Evolutionary conservation across 208 protist species (phyloP).

Genomic region (Trypanosoma avium): DNA sequence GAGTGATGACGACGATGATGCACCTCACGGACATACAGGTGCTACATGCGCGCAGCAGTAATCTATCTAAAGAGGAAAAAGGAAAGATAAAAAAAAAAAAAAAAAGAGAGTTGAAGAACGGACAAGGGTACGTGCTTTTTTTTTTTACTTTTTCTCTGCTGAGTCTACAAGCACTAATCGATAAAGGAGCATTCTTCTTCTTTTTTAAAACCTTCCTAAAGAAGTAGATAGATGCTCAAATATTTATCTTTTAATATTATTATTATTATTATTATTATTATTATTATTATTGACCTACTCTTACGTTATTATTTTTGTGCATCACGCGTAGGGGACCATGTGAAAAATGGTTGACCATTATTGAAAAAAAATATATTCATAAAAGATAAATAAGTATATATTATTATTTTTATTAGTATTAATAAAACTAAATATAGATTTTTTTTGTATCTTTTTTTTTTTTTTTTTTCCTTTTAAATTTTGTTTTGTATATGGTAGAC

Average conservation of each 20-base stretch:
- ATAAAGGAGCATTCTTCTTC: not conserved
- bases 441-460: no score
- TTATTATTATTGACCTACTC: not conserved
- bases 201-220: not conserved
- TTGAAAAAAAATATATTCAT: no score
- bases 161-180: not conserved
- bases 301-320: not conserved
- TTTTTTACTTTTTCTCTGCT: not conserved
- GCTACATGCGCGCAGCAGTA: slow-evolving; percentile 83
- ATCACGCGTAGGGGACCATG: not conserved
- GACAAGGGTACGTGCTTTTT: not conserved
- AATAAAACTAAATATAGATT: no score
- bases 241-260: slow-evolving; percentile 6
- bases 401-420: no score
- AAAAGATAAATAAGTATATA: no score
- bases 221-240: not conserved
- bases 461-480: no score
- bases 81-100: slow-evolving; percentile 20
- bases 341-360: no score
- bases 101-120: no score
- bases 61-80: slow-evolving; percentile 1
- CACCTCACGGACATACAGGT: slow-evolving; percentile 47
- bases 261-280: slow-evolving; percentile 21
- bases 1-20: slow-evolving; percentile 60
- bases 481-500: not conserved